phyloP scores from a whole-genome alignment of 805 yeast genomes.

The Blastobotrys americana region DNA sequence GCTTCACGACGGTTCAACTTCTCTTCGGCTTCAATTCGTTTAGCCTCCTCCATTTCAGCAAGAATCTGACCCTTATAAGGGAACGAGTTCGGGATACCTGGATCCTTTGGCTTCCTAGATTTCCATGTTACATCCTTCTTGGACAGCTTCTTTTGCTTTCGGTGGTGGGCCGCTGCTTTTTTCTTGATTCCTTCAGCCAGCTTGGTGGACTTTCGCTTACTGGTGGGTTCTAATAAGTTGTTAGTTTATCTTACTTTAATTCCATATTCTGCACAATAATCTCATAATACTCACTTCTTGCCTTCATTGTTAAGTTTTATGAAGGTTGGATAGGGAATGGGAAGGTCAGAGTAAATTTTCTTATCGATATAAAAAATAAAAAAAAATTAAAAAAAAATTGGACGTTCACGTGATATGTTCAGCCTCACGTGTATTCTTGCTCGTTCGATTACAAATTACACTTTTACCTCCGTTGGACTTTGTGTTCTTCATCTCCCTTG shows the following conservation, averaged over 20 bases:
- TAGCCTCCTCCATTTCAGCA: constrained; percentile 43
- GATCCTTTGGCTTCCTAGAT: constrained; percentile 74
- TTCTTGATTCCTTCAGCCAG: constrained; percentile 94
- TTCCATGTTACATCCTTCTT: constrained; percentile 95
- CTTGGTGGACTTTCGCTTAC: constrained; percentile 86
- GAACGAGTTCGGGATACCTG: constrained; percentile 90
- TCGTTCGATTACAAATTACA: too few relatives aligned
- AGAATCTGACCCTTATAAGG: constrained; percentile 87
- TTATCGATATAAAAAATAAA: too few relatives aligned
- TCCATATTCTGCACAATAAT: neutral
- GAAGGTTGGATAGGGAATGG: neutral
- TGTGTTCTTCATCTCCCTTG: too few relatives aligned
- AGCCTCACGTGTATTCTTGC: neutral
- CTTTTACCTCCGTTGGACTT: too few relatives aligned
- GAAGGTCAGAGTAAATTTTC: constrained; percentile 7
- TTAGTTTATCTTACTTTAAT: neutral
- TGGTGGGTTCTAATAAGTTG: constrained; percentile 26
- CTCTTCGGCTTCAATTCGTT: constrained; percentile 38
- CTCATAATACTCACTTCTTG: constrained; percentile 11
- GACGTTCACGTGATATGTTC: neutral
- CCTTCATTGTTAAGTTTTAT: constrained; percentile 12
- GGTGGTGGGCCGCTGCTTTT: constrained; percentile 86
- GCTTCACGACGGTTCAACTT: constrained; percentile 33
- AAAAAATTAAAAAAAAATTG: too few relatives aligned
- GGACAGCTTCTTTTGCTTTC: constrained; percentile 73